Base-by-base conservation (phyloP, 2,329 filamentous ascomycete species). In the Myrmaecium sp. region DNA sequence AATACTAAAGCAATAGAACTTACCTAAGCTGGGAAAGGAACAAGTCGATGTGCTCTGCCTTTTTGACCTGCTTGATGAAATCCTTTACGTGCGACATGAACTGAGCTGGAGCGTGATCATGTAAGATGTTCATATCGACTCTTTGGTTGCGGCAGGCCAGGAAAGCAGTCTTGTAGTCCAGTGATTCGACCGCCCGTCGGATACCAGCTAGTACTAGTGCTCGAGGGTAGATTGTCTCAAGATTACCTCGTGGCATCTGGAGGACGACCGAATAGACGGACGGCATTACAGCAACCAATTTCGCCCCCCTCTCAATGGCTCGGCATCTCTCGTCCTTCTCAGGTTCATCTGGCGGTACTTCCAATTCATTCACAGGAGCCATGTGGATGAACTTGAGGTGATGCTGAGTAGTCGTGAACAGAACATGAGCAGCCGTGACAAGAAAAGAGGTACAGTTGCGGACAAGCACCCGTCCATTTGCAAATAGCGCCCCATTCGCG, bases 81-180 rank as follows among this genome's bases (percentile, higher is more conserved):
- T 79, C 51, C 1, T 64, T 61, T 7, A 93, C 67, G 36, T 74
- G 79, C 4, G 64, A 57, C 47, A 94, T 64, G 46, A 98, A 94
- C 38, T 91, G 79, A 19, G 73, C 64, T 0, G 86, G 82, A n/a
- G 73, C 72, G 52, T 95, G 81, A 44, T 98, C 89, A 43, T 92
- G 86, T 3, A 98, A 60, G 33, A 98, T 86, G 44, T 98, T 98
- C 77, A 95, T 84, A 44, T 98, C 89, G 1, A 98, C 89, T 38
- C 91, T 71, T 47, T 98, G 91, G 13, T 74, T 86, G 26, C 89
- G 73, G 47, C 89, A 95, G 34, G 82, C 75, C 13, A 78, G 60
- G 46, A 94, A 98, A 0, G 89, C 89, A 27, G 69, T 70, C 25
- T 66, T 69, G 44, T 94, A 98, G 40, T 89, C 71, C 47, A 78